A percentile compares a stretch with the other conserved stretches of the same genome.
Conservation (phyloP, 202 grass and related monocot species). For the Cymbopogon flexuosus region DNA sequence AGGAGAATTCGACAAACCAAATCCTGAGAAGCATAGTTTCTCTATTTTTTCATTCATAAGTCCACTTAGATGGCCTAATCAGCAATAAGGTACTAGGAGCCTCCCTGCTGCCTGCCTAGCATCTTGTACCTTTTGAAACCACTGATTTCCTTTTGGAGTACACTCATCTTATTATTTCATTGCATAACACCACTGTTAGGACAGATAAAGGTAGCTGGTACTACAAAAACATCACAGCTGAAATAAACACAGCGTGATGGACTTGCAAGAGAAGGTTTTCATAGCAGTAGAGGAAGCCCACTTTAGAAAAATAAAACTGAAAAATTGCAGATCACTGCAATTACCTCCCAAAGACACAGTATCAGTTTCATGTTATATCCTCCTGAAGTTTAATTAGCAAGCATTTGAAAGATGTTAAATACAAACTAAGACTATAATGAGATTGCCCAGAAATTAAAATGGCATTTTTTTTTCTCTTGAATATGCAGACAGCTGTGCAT, state of each 20-base stretch:
- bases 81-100: background rate
- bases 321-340: background rate
- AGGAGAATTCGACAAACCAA: conserved; percentile 26
- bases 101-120: background rate
- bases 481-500: background rate
- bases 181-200: background rate
- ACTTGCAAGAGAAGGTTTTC: no score
- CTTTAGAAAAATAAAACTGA: background rate
- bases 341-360: background rate
- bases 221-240: background rate
- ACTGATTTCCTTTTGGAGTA: background rate
- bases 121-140: background rate
- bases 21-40: background rate
- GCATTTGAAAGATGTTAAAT: background rate
- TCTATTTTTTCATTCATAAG: background rate
- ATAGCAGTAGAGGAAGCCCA: no score
- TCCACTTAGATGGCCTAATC: background rate
- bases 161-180: background rate
- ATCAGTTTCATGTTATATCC: background rate
- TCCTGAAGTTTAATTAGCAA: conserved; percentile 14
- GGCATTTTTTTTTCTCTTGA: background rate
- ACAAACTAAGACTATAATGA: background rate
- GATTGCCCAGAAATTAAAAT: background rate
- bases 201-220: conserved; percentile 1
- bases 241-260: background rate